These are phyloP conservation scores for Cylindrotheca closterium DNA, from an alignment of 108 stramenopile species.

Conservation along the genomic window DNA sequence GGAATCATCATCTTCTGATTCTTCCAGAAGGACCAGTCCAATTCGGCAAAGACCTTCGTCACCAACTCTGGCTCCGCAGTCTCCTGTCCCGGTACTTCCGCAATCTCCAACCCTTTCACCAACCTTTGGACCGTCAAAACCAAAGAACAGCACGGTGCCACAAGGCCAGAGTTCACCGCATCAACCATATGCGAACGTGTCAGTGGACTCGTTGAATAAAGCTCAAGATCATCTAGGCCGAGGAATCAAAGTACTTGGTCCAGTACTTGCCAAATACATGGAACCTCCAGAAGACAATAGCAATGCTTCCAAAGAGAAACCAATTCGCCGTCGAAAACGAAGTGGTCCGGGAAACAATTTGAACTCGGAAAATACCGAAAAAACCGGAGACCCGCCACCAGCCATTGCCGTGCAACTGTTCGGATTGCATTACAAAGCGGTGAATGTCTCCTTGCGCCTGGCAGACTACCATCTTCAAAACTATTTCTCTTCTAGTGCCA, in stretches of 20 bases:
- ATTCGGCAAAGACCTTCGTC: background rate
- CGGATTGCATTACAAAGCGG: slow-evolving; percentile 71
- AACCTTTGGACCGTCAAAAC: background rate
- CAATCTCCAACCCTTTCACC: slow-evolving; percentile 4
- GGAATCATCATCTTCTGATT: background rate
- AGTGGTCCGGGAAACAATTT: background rate
- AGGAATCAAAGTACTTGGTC: slow-evolving; percentile 52
- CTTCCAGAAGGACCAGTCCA: slow-evolving; percentile 1
- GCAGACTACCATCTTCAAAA: slow-evolving; percentile 76
- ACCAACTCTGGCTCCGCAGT: background rate
- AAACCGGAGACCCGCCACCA: slow-evolving; percentile 27
- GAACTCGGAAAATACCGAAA: background rate
- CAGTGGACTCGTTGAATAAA: slow-evolving; percentile 67
- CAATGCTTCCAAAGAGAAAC: too few relatives aligned
- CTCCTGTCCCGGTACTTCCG: slow-evolving; percentile 5
- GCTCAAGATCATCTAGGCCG: slow-evolving; percentile 69
- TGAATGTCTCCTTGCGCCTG: slow-evolving; percentile 74
- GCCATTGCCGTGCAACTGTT: slow-evolving; percentile 73
- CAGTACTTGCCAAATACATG: slow-evolving; percentile 44
- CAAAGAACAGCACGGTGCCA: background rate
- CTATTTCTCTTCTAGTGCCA: slow-evolving; percentile 77
- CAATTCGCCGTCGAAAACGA: slow-evolving; percentile 11
- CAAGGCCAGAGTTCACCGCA: background rate
- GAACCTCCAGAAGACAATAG: background rate
- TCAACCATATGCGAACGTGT: slow-evolving; percentile 56